Evolutionary conservation across 495 filamentous ascomycete species (phyloP), one percentile per base, ranked within the genome.

Genomic region (Talaromyces trachyspermus): DNA sequence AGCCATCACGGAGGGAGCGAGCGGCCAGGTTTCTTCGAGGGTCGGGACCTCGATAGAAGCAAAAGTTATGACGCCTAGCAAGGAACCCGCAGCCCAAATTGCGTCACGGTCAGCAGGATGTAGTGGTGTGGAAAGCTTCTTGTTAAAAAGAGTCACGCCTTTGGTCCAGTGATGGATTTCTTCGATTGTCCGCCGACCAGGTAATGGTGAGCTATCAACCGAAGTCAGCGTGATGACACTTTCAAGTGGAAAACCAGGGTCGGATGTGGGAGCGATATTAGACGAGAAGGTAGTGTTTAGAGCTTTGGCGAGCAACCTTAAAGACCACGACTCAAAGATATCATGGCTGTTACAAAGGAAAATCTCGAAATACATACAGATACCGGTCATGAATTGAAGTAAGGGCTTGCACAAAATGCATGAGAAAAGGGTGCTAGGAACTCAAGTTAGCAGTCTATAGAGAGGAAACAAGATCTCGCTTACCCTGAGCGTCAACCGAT

Each of bases 81-180:
- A 54, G n/a, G 64, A 60, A 1, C 61, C 66, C 27, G 66, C 60
- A 8, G 54, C 65, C 63, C 63, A 70, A 14, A 72, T 48, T 14
- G 68, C 48, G 54, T 72, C 68, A 18, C 58, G 59, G 18, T 72
- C 68, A 27, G 57, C 49, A 5, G 55, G 50, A n/a, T 50, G 22
- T 9, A 70, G 62, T 11, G 64, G 59, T 11, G 33, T 27, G 4
- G 52, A 54, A 10, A 72, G 45, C 26, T 58, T 59, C 27, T 52
- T 32, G 39, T 54, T 59, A 23, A 70, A 58, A 14, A 65, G 48
- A n/a, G 50, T 50, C 26, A 60, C 62, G 5, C 53, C 54, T 26
- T 57, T 51, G 12, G 55, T 58, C 48, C 54, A 62, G 46, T 71
- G 65, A 45, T 61, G 63, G 8, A 51, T 49, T 38, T 69, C 68